These are phyloP conservation scores for Tagetes patula DNA, from an alignment of 129 eudicot genomes.

Conservation along the genomic window DNA sequence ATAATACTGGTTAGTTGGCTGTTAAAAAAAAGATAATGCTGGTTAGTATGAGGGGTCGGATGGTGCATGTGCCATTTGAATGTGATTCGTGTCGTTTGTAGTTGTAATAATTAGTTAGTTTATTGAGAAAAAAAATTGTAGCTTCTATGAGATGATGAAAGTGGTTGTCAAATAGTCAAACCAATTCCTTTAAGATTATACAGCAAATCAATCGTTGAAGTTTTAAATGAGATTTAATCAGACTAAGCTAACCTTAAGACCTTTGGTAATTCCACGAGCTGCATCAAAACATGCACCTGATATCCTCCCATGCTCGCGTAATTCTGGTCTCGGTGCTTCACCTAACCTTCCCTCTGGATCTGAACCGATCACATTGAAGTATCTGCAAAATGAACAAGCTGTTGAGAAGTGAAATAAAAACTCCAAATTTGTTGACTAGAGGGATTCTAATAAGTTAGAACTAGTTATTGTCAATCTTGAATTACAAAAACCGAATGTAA, in stretches of 20 bases:
- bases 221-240: not conserved
- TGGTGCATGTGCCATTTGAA: not conserved
- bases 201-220: not conserved
- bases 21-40: too few relatives aligned
- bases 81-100: not conserved
- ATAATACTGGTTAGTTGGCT: too few relatives aligned
- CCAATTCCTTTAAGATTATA: not conserved
- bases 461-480: slow-evolving; percentile 5
- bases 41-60: not conserved
- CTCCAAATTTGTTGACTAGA: not conserved
- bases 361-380: slow-evolving; percentile 93
- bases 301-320: slow-evolving; percentile 90
- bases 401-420: slow-evolving; percentile 9
- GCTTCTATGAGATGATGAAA: not conserved
- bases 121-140: not conserved
- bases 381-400: slow-evolving; percentile 40
- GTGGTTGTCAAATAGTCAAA: not conserved
- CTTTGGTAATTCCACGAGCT: slow-evolving; percentile 77
- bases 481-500: not conserved
- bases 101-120: not conserved
- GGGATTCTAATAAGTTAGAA: slow-evolving; percentile 6
- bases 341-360: slow-evolving; percentile 96
- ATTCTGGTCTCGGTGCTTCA: slow-evolving; percentile 89
- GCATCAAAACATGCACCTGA: slow-evolving; percentile 97
- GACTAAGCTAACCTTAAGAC: slow-evolving; percentile 60